A percentile compares a stretch with the other conserved stretches of the same genome.
phyloP scores from a whole-genome alignment of 139 green algal species.

The Mychonastes homosphaera region DNA sequence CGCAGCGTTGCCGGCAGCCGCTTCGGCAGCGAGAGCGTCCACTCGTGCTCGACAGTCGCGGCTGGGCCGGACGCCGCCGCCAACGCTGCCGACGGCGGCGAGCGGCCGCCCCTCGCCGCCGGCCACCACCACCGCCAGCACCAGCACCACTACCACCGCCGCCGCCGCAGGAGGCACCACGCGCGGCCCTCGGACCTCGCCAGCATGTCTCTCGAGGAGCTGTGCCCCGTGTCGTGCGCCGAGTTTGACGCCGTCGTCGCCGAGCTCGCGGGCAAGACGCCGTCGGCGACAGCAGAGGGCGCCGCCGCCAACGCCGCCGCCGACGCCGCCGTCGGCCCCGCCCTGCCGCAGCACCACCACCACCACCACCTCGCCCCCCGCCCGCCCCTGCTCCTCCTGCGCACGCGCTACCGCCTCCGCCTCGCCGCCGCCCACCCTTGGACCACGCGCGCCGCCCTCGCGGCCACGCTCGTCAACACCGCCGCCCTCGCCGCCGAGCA shows the following conservation, averaged over 20 bases:
- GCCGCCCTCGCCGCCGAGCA: constrained; percentile 57
- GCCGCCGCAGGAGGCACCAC: no score
- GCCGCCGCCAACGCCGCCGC: constrained; percentile 3
- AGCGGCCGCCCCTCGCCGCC: no score
- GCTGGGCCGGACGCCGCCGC: no score
- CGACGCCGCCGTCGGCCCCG: neutral
- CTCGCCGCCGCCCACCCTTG: constrained; percentile 22
- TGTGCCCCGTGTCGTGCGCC: neutral
- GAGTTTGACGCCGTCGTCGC: constrained; percentile 39
- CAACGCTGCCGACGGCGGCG: no score
- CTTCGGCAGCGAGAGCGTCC: no score
- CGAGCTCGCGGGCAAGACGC: constrained; percentile 1
- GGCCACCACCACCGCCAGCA: no score
- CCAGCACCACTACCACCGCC: no score
- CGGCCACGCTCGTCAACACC: constrained; percentile 55
- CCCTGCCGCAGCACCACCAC: neutral
- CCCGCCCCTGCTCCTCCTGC: neutral
- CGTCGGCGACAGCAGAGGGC: no score
- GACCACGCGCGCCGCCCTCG: constrained; percentile 56
- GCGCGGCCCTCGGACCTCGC: no score
- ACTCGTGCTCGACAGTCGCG: no score
- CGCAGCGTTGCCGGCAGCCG: no score
- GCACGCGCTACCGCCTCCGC: constrained; percentile 29
- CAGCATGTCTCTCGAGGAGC: neutral
- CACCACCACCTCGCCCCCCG: neutral